Percentiles rank a stretch among this genome's conserved stretches.
phyloP scores from a whole-genome alignment of 164 flowering plant species.

The Tinospora cordifolia region DNA sequence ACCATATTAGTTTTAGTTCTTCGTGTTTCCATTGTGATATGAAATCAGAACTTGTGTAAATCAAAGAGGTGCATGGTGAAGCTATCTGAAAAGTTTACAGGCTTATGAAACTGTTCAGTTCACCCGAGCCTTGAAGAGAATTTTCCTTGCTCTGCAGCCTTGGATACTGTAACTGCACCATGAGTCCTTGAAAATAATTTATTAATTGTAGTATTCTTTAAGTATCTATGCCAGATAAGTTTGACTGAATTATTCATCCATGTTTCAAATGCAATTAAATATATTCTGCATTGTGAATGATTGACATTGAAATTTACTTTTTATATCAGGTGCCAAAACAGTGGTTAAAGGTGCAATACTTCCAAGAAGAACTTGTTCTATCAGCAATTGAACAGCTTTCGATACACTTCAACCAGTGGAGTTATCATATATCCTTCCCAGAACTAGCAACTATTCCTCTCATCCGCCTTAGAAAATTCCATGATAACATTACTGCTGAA shows the following conservation, averaged over 20 bases:
- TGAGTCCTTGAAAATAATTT: neutral
- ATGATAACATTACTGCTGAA: slow-evolving; percentile 46
- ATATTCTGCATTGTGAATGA: neutral
- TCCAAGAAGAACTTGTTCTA: slow-evolving; percentile 55
- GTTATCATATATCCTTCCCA: slow-evolving; percentile 89
- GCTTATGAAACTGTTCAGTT: neutral
- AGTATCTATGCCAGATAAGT: neutral
- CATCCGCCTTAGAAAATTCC: slow-evolving; percentile 51
- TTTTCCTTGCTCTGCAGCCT: neutral
- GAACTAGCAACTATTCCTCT: slow-evolving; percentile 85
- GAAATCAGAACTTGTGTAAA: too few species aligned
- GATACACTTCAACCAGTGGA: slow-evolving; percentile 80
- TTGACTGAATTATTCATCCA: neutral
- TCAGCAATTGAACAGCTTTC: slow-evolving; percentile 64
- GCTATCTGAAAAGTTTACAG: too few species aligned
- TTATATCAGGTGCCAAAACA: slow-evolving; percentile 68
- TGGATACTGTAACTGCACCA: neutral
- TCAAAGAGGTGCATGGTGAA: too few species aligned
- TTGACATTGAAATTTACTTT: slow-evolving; percentile 8
- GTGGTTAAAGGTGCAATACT: slow-evolving; percentile 57
- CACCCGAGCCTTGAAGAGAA: neutral
- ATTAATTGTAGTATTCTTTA: neutral
- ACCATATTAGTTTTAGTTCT: too few species aligned
- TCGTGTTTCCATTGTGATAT: too few species aligned
- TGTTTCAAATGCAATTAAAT: neutral